A percentile compares a stretch with the other conserved stretches of the same genome.
Conservation (phyloP, 371 early-diverging fungal genomes). For the Mucor circinelloides region DNA sequence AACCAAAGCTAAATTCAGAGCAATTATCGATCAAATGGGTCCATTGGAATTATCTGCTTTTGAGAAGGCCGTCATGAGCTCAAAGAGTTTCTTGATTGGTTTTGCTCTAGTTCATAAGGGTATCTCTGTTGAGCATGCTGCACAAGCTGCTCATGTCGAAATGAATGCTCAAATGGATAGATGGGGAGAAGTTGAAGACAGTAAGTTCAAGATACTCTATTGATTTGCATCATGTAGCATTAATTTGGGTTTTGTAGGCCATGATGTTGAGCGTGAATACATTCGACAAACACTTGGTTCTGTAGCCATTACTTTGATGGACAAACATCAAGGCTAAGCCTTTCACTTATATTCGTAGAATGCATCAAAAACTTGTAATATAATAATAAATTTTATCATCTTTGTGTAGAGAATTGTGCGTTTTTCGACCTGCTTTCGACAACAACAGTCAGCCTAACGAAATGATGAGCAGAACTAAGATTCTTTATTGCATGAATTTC, state of each 20-base stretch:
- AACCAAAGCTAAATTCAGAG: conserved; percentile 59
- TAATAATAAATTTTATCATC: not conserved
- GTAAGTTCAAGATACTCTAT: conserved; percentile 30
- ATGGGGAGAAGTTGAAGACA: conserved; percentile 96
- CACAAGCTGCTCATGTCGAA: conserved; percentile 84
- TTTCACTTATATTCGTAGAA: not conserved
- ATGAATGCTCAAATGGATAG: conserved; percentile 81
- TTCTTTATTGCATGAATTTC: conserved; percentile 21
- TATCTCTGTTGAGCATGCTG: conserved; percentile 79
- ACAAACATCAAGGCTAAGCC: conserved; percentile 28
- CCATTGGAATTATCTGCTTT: conserved; percentile 83
- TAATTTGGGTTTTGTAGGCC: conserved; percentile 24
- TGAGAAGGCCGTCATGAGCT: conserved; percentile 84
- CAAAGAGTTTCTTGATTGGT: conserved; percentile 91
- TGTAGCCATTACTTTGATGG: conserved; percentile 48
- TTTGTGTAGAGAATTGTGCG: not conserved
- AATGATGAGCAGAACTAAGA: conserved; percentile 8
- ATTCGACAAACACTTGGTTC: conserved; percentile 55
- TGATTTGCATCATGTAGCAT: not conserved
- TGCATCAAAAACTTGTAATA: not conserved
- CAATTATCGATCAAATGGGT: conserved; percentile 60
- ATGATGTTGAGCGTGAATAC: conserved; percentile 55
- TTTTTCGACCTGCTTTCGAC: not conserved
- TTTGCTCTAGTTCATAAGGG: conserved; percentile 78
- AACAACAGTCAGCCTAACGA: not conserved